Conservation (phyloP, 2,329 filamentous ascomycete species). For the Aspergillus calidoustus region DNA sequence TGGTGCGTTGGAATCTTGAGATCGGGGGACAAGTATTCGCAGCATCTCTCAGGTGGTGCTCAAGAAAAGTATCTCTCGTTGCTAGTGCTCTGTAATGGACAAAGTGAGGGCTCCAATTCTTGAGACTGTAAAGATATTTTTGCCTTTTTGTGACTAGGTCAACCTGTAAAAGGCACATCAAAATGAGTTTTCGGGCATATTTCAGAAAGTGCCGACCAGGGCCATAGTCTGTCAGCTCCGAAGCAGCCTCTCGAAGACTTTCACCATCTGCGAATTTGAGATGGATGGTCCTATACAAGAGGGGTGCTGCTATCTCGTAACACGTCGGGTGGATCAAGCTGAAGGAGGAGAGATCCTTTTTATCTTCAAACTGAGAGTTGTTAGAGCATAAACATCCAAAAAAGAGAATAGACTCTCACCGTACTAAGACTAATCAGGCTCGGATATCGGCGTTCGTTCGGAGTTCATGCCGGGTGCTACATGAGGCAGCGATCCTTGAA, state of each 20-base stretch:
- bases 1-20: neutral
- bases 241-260: neutral
- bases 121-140: neutral
- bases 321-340: neutral
- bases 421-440: neutral
- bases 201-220: neutral
- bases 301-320: neutral
- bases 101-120: neutral
- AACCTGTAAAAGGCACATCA: neutral
- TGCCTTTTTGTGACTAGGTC: neutral
- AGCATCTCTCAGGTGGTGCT: neutral
- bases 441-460: neutral
- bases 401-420: neutral
- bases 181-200: neutral
- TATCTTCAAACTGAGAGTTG: neutral
- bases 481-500: no score
- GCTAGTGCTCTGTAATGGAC: neutral
- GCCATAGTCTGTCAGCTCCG: neutral
- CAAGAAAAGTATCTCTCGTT: neutral
- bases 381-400: neutral
- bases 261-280: neutral
- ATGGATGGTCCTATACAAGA: neutral
- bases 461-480: no score
- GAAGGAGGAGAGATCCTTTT: neutral
- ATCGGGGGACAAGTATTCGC: neutral